Evolutionary conservation across 2,329 filamentous ascomycete species (phyloP).

Genomic region (Botrytis deweyae): DNA sequence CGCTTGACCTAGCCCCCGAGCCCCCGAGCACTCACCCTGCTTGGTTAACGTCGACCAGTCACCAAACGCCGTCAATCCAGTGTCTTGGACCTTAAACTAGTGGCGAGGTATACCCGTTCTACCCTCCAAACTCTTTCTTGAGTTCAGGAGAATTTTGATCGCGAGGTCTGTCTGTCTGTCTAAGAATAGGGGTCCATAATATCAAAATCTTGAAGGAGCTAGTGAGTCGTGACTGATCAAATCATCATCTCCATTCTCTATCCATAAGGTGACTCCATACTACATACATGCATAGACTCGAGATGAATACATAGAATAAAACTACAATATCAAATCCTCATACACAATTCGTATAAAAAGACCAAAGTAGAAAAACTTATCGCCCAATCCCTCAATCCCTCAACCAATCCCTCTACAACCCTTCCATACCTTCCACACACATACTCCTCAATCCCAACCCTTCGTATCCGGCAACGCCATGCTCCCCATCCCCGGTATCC

Average conservation of each 20-base stretch:
- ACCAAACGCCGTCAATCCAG: not conserved
- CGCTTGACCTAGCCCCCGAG: not conserved
- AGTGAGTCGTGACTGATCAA: not conserved
- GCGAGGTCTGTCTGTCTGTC: not conserved
- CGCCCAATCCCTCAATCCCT: not conserved
- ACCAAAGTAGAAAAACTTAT: not conserved
- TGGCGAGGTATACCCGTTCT: not conserved
- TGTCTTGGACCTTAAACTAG: not conserved
- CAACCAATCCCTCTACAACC: not conserved
- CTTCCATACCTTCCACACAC: not conserved
- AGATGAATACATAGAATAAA: too few relatives aligned
- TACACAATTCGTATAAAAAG: not conserved
- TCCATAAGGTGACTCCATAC: not conserved
- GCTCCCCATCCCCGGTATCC: not conserved
- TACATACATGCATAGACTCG: too few relatives aligned
- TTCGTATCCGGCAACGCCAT: conserved; percentile 1
- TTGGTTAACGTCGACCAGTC: not conserved
- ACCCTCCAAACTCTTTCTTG: not conserved
- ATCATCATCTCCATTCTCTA: not conserved
- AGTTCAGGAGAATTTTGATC: not conserved
- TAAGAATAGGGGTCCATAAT: not conserved
- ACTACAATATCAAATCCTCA: too few relatives aligned
- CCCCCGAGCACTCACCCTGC: not conserved
- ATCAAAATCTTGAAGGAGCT: not conserved
- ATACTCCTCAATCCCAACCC: not conserved